A percentile compares a stretch with the other conserved stretches of the same genome.
Conservation (phyloP, 1,284 basidiomycete genomes). For the Cryptococcus hybrid region DNA sequence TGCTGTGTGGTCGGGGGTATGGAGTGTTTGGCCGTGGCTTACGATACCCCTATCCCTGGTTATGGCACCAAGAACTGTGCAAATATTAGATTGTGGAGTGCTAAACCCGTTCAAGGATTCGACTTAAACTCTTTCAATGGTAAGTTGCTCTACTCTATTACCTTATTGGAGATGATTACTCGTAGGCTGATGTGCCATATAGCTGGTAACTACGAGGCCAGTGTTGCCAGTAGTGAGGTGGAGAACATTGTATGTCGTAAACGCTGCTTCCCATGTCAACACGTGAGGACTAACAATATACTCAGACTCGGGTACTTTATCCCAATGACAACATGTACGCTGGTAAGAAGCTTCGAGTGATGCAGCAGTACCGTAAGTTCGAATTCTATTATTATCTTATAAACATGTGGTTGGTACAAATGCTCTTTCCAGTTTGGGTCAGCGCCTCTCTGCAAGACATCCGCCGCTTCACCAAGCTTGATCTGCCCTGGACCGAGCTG, state of each 20-base stretch:
- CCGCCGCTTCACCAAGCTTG: conserved; percentile 52
- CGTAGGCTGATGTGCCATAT: not conserved
- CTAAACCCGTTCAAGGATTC: conserved; percentile 86
- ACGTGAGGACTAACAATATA: not conserved
- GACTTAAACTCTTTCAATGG: conserved; percentile 90
- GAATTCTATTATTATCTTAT: not conserved
- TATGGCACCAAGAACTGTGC: conserved; percentile 53
- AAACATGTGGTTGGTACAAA: not conserved
- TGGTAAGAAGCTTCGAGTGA: conserved; percentile 86
- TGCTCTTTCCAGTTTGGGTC: conserved; percentile 19
- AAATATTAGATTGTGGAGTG: conserved; percentile 57
- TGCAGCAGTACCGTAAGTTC: conserved; percentile 78
- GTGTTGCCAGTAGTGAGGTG: conserved; percentile 82
- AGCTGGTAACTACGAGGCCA: conserved; percentile 84
- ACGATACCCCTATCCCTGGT: conserved; percentile 88
- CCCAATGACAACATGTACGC: conserved; percentile 53
- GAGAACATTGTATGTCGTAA: conserved; percentile 64
- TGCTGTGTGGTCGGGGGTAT: conserved; percentile 75
- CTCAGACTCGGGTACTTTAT: conserved; percentile 71
- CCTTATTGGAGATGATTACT: conserved; percentile 1
- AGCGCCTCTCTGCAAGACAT: conserved; percentile 67
- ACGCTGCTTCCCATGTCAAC: not conserved
- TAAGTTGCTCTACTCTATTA: conserved; percentile 31
- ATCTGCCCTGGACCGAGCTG: conserved; percentile 55
- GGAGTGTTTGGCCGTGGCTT: conserved; percentile 85